Base-by-base conservation (phyloP, 2,329 filamentous ascomycete genomes). In the Aspergillus ustus region DNA sequence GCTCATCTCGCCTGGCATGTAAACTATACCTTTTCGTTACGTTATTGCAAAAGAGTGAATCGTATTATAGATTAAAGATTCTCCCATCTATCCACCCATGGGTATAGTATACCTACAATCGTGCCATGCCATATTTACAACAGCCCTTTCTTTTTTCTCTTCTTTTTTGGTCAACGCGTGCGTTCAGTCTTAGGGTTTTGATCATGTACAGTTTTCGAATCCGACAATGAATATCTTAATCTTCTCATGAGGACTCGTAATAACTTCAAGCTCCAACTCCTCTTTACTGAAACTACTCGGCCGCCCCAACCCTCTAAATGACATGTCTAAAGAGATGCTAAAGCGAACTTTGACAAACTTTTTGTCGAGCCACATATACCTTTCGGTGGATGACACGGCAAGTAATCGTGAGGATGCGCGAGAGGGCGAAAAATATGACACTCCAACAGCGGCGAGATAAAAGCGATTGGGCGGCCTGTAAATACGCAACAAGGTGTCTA, bases 1-100 rank as follows among this genome's bases (percentile, higher is more conserved):
- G 79, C 82, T 98, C 68, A 85, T 97, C 75, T 87, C 93, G 58
- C 95, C 95, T 46, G 95, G 95, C 67, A 92, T 96, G 86, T 97
- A 92, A 83, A 80, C 90, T 95, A 54, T 58, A 49, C 19, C 31
- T 44, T 52, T 48, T 54, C 34, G 34, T 40, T 40, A 40, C 34
- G 9, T 40, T 40, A 40, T 15, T 28, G 44, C 22, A 25, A 57
- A 57, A 57, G 55, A 57, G 48, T 51, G 43, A 49, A 57, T 50
- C 48, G 13, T 50, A 50, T 19, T 31, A 31, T 50, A 50, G 48
- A 50, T 50, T 25, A 48, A 25, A 48, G 45, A 48, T 25, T 40
- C 34, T 40, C 48, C 29, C 15, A 17, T 28, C 13, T 29, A 17
- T 19, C 19, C 8, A 22, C 25, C 22, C 29, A 4, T 50, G 8